phyloP scores from a whole-genome alignment of 345 rosid genomes.

The Linum lewisii region DNA sequence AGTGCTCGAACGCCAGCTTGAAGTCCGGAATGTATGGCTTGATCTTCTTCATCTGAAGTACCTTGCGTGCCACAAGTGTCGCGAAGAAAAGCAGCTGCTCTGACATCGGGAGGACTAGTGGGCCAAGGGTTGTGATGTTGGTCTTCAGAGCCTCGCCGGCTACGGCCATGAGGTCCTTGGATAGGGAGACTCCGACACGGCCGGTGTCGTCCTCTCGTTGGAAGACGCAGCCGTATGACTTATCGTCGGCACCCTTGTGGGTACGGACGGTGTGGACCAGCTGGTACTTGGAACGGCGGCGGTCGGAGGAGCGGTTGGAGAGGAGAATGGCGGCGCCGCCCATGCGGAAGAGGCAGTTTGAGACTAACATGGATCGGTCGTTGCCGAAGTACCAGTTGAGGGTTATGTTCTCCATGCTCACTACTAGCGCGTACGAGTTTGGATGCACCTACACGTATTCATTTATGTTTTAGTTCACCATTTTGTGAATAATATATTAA shows the following conservation, averaged over 20 bases:
- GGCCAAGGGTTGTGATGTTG: conserved; percentile 14
- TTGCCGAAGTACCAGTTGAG: conserved; percentile 18
- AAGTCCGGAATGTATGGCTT: conserved; percentile 2
- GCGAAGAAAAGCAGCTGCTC: conserved; percentile 14
- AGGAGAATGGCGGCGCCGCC: conserved; percentile 20
- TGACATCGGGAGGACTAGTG: conserved; percentile 17
- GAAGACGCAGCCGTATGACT: conserved; percentile 9
- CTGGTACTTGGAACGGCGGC: conserved; percentile 15
- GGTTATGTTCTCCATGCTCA: conserved; percentile 18
- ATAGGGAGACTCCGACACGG: conserved; percentile 7
- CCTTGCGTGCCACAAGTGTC: not conserved
- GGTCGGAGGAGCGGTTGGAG: conserved; percentile 12
- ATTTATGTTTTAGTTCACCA: no score
- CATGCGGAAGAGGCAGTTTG: conserved; percentile 20
- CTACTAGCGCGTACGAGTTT: conserved; percentile 17
- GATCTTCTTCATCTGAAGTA: not conserved
- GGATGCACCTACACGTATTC: conserved; percentile 7
- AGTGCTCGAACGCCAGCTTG: conserved; percentile 8
- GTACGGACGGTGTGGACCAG: conserved; percentile 14
- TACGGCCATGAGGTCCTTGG: conserved; percentile 12
- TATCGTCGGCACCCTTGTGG: conserved; percentile 18
- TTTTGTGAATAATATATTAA: no score
- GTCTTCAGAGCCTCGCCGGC: conserved; percentile 16
- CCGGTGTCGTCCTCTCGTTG: conserved; percentile 12
- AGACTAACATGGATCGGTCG: conserved; percentile 17